Evolutionary conservation across 73 alveolate genomes (phyloP), one percentile per base, ranked within the genome.

Genomic region (Blepharisma stoltei): DNA sequence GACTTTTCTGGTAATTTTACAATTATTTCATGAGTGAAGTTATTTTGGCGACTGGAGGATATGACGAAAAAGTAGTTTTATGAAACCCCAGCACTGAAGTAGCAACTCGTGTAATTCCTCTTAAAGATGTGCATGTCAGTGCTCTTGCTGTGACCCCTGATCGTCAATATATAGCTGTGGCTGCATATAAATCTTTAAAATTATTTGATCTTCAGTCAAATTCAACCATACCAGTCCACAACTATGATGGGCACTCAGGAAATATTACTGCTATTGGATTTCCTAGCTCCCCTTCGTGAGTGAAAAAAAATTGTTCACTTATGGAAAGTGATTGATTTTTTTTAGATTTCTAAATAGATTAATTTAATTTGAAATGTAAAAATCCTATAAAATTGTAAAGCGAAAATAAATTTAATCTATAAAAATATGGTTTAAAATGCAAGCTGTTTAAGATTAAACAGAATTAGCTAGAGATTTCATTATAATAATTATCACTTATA

Each of bases 1-100:
- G 41, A 32, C 3, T 32, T 32, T 32, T 32, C 41, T 32, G 41
- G 41, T 32, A 32, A 32, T 32, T 32, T 32, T 32, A 32, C 41
- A 32, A 32, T 32, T 32, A 32, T 32, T 32, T 1, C 41, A 32
- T 32, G 41, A 32, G 41, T 3, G 95, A 86, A 27, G 80, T 89
- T 44, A 86, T 93, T 44, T 71, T 92, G 44, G 97, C 93, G 38
- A 91, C 96, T 38, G 94, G 92, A 25, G 98, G 98, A 0, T 93
- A 93, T 78, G 98, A 93, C 54, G 90, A 88, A 76, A 47, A 70
- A 14, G 86, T 93, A 44, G 83, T 86, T 49, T 88, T 88, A 38
- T 93, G 98, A 97, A 89, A 91, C 81, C 88, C 90, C 32, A 78
- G 76, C 37, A 38, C 67, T 38, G 92, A 88, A 11, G 79, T 77